Evolutionary conservation across 2,329 filamentous ascomycete genomes (phyloP).

Genomic region (Exophiala dermatitidis): DNA sequence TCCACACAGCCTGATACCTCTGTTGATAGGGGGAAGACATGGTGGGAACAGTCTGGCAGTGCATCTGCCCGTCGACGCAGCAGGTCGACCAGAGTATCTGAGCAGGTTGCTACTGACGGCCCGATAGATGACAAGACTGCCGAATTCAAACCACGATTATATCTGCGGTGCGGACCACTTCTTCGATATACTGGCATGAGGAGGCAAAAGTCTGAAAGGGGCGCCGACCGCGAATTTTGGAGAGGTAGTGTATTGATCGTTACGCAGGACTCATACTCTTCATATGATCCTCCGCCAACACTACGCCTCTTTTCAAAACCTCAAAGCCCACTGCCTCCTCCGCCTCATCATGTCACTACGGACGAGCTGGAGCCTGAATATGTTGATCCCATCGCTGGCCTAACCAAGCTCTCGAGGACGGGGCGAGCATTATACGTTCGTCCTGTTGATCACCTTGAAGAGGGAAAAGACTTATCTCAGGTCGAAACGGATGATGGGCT

Average conservation of each 20-base stretch:
- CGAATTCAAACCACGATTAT: constrained; percentile 70
- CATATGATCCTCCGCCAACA: constrained; percentile 69
- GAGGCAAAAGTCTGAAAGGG: constrained; percentile 36
- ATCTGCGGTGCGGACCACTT: constrained; percentile 82
- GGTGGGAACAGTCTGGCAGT: constrained; percentile 64
- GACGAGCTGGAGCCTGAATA: constrained; percentile 67
- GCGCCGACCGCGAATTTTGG: constrained; percentile 70
- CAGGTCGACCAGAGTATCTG: constrained; percentile 42
- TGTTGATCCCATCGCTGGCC: constrained; percentile 80
- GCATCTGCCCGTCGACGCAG: constrained; percentile 40
- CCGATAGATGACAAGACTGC: constrained; percentile 23
- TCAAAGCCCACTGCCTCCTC: constrained; percentile 71
- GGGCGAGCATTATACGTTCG: constrained; percentile 83
- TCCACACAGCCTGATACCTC: constrained; percentile 46
- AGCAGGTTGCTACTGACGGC: constrained; percentile 39
- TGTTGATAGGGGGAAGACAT: constrained; percentile 52
- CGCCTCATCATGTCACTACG: constrained; percentile 60
- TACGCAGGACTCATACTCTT: constrained; percentile 74
- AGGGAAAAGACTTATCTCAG: constrained; percentile 68
- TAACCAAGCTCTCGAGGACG: constrained; percentile 75
- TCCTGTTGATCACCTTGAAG: constrained; percentile 77
- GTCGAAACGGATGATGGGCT: constrained; percentile 75
- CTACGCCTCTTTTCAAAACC: constrained; percentile 82
- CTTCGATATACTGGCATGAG: constrained; percentile 85
- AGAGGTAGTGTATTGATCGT: constrained; percentile 94